Evolutionary conservation across 192 early-diverging fungal genomes (phyloP), one percentile per base, ranked within the genome.

Genomic region (Umbelopsis sp.): DNA sequence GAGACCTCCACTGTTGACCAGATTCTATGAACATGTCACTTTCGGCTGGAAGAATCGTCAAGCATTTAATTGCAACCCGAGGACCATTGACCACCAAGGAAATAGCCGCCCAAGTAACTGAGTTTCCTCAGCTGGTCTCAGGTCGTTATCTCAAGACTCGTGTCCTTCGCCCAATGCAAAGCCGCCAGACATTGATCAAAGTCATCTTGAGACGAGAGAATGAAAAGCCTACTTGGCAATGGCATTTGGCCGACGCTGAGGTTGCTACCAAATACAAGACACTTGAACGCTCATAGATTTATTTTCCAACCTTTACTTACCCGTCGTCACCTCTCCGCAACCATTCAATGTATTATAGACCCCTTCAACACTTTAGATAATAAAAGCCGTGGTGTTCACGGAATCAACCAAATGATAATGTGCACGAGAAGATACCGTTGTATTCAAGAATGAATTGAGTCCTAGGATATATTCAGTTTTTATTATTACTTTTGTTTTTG

Each of bases 31-130:
- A 20, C 56, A 62, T 62, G 56, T 62, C 56, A 34, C 56, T 29
- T 31, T 62, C 56, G 17, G 56, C 56, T 62, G 56, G 56, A 62
- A 62, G 56, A 62, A 62, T 62, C 20, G 26, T 62, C 56, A 62
- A 62, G 56, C 56, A 62, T 62, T 62, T 62, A 26, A 62, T 62
- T 62, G 56, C 56, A 14, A 62, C 56, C 20, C 56, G 56, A 20
- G 56, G 56, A 17, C 56, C 56, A 14, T 36, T 62, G 56, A 62
- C 56, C 56, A 62, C 56, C 26, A 62, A 62, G 17, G 56, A 62
- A 32, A 14, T 62, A 7, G 26, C 56, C 16, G 56, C 56, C 17
- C 56, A 34, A 34, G 26, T 62, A 4, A 20, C 56, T 20, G 56
- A 62, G 31, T 62, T 62, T 34, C 56, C 56, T 3, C 56, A 62